Evolutionary conservation across 1,284 basidiomycete species (phyloP).

Genomic region (Trichosporon sp.): DNA sequence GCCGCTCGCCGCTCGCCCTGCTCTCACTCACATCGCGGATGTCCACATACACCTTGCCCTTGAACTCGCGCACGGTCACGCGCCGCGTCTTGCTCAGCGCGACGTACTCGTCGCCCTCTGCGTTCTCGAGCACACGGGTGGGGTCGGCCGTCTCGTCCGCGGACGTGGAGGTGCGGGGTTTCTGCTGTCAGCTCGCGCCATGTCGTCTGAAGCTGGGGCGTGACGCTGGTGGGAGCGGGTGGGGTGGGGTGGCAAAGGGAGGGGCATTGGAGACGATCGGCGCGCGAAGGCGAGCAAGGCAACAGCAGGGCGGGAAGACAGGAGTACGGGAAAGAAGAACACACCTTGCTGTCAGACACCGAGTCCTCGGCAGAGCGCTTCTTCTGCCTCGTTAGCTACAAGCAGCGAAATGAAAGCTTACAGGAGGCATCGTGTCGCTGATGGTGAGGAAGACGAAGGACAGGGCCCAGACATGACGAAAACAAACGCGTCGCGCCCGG

Average conservation of each 20-base stretch:
- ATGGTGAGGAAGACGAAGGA: background rate
- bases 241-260: too few species aligned
- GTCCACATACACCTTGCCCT: constrained; percentile 63
- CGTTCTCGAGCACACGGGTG: background rate
- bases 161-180: background rate
- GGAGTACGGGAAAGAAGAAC: background rate
- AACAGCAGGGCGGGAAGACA: background rate
- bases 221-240: background rate
- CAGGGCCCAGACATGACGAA: background rate
- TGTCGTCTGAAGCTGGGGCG: background rate
- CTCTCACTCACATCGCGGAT: constrained; percentile 64
- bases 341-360: background rate
- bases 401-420: background rate
- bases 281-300: background rate
- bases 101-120: background rate
- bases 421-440: background rate
- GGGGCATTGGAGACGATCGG: too few species aligned
- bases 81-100: constrained; percentile 58
- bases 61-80: constrained; percentile 65
- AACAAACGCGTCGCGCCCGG: background rate
- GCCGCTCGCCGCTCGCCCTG: too few species aligned
- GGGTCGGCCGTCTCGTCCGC: background rate
- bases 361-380: background rate
- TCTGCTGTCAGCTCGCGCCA: background rate
- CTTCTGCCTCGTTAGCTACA: background rate